Evolutionary conservation across 2,329 filamentous ascomycete genomes (phyloP).

Genomic region (Paraconiothyrium brasiliense): DNA sequence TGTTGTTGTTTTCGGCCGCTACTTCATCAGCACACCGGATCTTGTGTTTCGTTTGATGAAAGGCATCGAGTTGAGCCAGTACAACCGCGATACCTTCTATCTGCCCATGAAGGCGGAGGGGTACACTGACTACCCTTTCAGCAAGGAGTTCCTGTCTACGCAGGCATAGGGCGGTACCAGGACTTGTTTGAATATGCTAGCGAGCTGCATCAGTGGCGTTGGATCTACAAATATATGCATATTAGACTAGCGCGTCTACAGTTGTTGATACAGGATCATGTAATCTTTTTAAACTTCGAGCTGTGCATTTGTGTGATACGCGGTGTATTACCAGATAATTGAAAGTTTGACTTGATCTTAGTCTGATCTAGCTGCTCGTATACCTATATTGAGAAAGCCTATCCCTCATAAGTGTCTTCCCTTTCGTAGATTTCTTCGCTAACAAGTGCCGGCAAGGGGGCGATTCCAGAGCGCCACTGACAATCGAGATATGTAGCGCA

Average conservation of each 20-base stretch:
- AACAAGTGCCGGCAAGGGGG: no score
- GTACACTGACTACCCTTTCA: constrained; percentile 56
- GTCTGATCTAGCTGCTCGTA: no score
- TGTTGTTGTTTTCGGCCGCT: constrained; percentile 59
- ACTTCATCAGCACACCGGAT: constrained; percentile 61
- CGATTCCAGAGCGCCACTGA: no score
- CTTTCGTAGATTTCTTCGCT: no score
- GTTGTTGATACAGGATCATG: background rate
- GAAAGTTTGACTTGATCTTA: no score
- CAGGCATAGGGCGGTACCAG: constrained; percentile 1
- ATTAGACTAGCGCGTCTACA: constrained; percentile 1
- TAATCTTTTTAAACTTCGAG: background rate
- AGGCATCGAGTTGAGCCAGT: constrained; percentile 55
- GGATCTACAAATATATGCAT: background rate
- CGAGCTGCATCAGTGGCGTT: constrained; percentile 6
- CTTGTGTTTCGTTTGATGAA: constrained; percentile 57
- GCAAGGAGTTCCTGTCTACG: constrained; percentile 18
- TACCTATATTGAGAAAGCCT: no score
- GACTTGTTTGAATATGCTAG: background rate
- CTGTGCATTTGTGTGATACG: background rate
- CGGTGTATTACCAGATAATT: no score
- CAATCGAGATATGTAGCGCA: no score
- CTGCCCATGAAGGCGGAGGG: constrained; percentile 44
- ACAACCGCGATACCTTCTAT: constrained; percentile 60
- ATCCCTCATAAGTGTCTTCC: no score